Evolutionary conservation across 306 rosid species (phyloP), one percentile per base, ranked within the genome.

Genomic region (Prinsepia uniflora): DNA sequence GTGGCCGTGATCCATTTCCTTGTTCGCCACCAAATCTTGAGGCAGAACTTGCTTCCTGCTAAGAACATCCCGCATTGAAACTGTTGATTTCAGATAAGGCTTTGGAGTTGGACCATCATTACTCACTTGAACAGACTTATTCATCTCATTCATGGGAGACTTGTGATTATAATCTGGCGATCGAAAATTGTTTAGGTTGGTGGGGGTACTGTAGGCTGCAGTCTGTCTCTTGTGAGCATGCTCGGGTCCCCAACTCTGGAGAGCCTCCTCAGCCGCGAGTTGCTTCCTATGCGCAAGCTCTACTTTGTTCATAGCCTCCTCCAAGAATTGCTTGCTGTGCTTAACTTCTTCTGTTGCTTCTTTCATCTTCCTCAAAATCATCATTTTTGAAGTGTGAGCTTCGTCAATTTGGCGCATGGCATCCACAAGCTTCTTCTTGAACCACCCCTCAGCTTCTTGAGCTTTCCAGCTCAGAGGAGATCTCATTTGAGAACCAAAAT

Each of bases 11-110:
- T 44, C 84, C 83, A 81, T 78, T 58, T 90, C 94, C 77, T 70
- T 79, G 54, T 81, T 78, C 0, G 71, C 58, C 19, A 65, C 65
- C 50, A 65, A 77, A 4, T 84, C 92, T 50, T 89, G 88, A 7
- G 82, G n/a, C 53, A 71, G 70, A 80, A 78, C 89, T 75, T 85
- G 96, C 86, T 91, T 89, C 81, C 82, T 84, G 77, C 84, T 87
- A 2, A 94, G 97, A 71, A 94, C 87, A 72, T 94, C 99, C 69
- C 97, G 78, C 96, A 94, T 85, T 9, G 99, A 94, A 72, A 87
- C 82, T 0, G 90, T 82, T 13, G 97, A 54, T 72, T 81, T 87
- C 60, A 81, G 54, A 13, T 75, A 65, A 0, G 93, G 97, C 71
- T 88, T 89, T 4, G 77, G 61, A n/a, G 36, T 30, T 30, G 36